phyloP scores from a whole-genome alignment of 306 rosid species.

The Cyclanthera cordifolia region DNA sequence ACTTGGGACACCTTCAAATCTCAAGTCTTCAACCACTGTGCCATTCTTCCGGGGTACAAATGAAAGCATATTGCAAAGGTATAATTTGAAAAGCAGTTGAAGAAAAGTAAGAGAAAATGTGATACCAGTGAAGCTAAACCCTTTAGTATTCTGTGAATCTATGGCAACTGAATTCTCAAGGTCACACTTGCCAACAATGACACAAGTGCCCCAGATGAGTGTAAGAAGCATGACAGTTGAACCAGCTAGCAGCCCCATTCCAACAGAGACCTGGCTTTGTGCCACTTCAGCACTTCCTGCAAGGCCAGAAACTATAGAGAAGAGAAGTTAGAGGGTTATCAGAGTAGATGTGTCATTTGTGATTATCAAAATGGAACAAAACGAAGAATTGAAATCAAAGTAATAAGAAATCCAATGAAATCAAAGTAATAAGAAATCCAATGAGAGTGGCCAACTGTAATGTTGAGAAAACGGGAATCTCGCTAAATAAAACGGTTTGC shows the following conservation, averaged over 20 bases:
- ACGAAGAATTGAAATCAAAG: too few relatives aligned
- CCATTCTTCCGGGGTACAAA: too few relatives aligned
- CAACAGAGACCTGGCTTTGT: slow-evolving; percentile 60
- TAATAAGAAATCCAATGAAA: not conserved
- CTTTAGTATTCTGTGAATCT: slow-evolving; percentile 29
- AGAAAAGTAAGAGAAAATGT: not conserved
- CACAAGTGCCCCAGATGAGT: slow-evolving; percentile 53
- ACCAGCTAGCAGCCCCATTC: slow-evolving; percentile 67
- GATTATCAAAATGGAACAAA: too few relatives aligned
- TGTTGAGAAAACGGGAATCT: too few relatives aligned
- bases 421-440: too few relatives aligned
- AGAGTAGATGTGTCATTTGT: too few relatives aligned
- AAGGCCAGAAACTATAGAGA: slow-evolving; percentile 46
- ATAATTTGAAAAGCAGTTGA: too few relatives aligned
- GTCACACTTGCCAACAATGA: slow-evolving; percentile 51
- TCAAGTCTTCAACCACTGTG: too few relatives aligned
- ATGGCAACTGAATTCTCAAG: slow-evolving; percentile 19
- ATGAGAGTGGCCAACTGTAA: too few relatives aligned
- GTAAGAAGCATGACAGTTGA: slow-evolving; percentile 64
- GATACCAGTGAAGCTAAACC: slow-evolving; percentile 32
- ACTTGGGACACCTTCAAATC: too few relatives aligned
- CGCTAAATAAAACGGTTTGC: too few relatives aligned
- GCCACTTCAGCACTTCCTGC: slow-evolving; percentile 45
- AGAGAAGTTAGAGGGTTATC: not conserved
- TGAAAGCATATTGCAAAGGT: not conserved